phyloP scores from a whole-genome alignment of 176 grass and related monocot genomes.

The Rhynchospora tenuis region DNA sequence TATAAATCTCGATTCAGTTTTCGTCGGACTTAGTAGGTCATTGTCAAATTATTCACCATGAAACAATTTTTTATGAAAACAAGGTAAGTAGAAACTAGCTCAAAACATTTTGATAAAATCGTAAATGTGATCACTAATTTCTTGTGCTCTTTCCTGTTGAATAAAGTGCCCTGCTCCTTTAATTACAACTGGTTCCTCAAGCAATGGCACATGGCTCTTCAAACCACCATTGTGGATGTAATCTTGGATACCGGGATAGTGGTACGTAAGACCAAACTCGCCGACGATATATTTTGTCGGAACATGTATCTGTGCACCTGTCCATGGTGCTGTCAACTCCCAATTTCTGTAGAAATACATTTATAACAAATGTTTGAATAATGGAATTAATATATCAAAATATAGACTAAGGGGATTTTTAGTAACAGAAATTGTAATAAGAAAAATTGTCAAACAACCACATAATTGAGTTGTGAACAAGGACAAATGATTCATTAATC shows the following conservation, averaged over 20 bases:
- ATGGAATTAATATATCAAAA: no score
- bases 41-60: no score
- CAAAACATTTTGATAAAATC: slow-evolving; percentile 25
- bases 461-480: no score
- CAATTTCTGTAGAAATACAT: slow-evolving; percentile 18
- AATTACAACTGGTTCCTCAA: slow-evolving; percentile 34
- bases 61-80: no score
- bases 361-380: neutral
- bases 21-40: no score
- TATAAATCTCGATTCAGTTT: no score
- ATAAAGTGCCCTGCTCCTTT: slow-evolving; percentile 21
- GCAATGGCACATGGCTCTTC: slow-evolving; percentile 34
- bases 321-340: slow-evolving; percentile 34
- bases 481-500: no score
- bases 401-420: no score
- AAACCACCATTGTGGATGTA: slow-evolving; percentile 39
- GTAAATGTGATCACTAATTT: slow-evolving; percentile 29
- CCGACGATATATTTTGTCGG: slow-evolving; percentile 29
- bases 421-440: no score
- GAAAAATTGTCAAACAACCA: no score
- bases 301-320: slow-evolving; percentile 13
- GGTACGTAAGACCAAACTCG: slow-evolving; percentile 14
- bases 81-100: neutral
- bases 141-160: slow-evolving; percentile 29
- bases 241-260: slow-evolving; percentile 24